phyloP scores from a whole-genome alignment of 805 yeast genomes.

The Barnettozyma pratensis region DNA sequence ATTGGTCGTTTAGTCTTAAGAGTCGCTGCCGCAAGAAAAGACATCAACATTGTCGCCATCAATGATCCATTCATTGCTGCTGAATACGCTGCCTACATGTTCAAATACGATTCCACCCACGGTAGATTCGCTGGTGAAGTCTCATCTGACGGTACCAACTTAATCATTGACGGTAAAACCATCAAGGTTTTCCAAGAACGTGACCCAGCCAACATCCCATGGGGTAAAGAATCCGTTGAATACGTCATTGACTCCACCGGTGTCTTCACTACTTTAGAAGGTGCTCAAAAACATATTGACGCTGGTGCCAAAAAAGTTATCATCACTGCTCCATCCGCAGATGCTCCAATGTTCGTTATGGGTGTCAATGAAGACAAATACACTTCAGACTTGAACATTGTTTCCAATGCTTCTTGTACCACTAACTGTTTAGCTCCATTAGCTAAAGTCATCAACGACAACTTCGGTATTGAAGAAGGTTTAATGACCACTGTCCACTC shows the following conservation, averaged over 20 bases:
- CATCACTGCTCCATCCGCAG: slow-evolving; percentile 67
- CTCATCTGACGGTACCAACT: slow-evolving; percentile 42
- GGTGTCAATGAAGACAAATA: slow-evolving; percentile 65
- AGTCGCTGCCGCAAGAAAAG: slow-evolving; percentile 49
- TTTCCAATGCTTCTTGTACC: slow-evolving; percentile 71
- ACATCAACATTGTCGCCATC: slow-evolving; percentile 56
- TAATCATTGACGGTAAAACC: slow-evolving; percentile 48
- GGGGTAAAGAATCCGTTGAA: slow-evolving; percentile 60
- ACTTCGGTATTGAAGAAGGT: slow-evolving; percentile 67
- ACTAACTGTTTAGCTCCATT: slow-evolving; percentile 73
- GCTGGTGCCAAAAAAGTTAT: slow-evolving; percentile 73
- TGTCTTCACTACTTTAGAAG: slow-evolving; percentile 60
- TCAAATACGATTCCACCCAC: slow-evolving; percentile 72
- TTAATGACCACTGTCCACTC: slow-evolving; percentile 74
- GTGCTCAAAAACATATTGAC: slow-evolving; percentile 63
- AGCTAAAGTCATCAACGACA: slow-evolving; percentile 63
- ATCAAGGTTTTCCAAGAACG: slow-evolving; percentile 54
- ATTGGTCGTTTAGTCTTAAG: slow-evolving; percentile 66
- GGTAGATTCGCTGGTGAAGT: slow-evolving; percentile 60
- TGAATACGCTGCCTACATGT: slow-evolving; percentile 69
- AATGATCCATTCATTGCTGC: slow-evolving; percentile 66
- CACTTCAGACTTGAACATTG: slow-evolving; percentile 50
- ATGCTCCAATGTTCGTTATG: slow-evolving; percentile 70
- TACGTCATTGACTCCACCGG: slow-evolving; percentile 69
- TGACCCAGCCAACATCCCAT: slow-evolving; percentile 64